A percentile compares a stretch with the other conserved stretches of the same genome.
phyloP scores from a whole-genome alignment of 257 asterid species.

The Solanum acaule region DNA sequence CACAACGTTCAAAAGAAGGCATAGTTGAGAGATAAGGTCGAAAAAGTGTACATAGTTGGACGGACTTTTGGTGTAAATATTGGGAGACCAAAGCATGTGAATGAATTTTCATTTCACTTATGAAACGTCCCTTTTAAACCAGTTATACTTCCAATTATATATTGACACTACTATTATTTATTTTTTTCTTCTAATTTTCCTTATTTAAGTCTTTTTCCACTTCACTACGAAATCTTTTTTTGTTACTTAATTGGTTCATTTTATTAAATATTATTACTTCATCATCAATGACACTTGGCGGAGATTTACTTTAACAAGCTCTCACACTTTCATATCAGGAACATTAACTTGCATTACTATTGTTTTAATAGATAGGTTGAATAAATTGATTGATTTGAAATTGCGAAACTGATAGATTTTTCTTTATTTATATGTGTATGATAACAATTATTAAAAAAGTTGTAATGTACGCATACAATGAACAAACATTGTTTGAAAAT shows the following conservation, averaged over 20 bases:
- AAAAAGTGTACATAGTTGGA: background rate
- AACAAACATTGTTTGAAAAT: background rate
- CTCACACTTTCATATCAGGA: background rate
- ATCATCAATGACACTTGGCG: background rate
- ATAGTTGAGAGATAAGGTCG: constrained; percentile 4
- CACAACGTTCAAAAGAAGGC: background rate
- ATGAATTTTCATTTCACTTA: constrained; percentile 15
- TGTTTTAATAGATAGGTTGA: background rate
- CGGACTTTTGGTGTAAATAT: constrained; percentile 1
- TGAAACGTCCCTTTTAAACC: constrained; percentile 33
- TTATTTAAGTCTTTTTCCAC: background rate
- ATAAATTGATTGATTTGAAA: background rate
- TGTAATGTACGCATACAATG: background rate
- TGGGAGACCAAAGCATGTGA: constrained; percentile 52
- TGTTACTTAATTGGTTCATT: background rate
- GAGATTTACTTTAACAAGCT: background rate
- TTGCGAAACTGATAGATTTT: background rate
- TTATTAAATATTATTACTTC: background rate
- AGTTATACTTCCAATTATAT: background rate
- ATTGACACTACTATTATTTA: background rate
- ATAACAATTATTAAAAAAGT: background rate
- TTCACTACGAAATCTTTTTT: background rate
- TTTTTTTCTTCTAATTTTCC: background rate
- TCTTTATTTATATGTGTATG: background rate
- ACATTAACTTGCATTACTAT: background rate